These are phyloP conservation scores for Fallopia convolvulus DNA, from an alignment of 148 eudicot species.

Conservation along the genomic window DNA sequence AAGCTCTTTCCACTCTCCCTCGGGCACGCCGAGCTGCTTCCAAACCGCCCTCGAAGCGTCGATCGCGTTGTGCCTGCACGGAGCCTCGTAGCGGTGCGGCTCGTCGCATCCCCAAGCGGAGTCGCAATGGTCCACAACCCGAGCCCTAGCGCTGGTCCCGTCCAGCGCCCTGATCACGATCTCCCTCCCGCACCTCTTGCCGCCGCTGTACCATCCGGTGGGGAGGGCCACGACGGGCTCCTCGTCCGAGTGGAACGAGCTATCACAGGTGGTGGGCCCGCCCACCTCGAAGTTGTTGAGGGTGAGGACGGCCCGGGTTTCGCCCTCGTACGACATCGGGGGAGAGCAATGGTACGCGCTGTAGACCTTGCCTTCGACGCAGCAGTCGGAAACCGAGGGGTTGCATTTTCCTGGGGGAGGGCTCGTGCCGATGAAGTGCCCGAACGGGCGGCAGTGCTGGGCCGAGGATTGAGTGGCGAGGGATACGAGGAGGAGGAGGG, in stretches of 20 bases:
- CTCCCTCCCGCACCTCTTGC: constrained; percentile 20
- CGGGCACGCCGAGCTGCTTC: neutral
- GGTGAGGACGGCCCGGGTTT: constrained; percentile 18
- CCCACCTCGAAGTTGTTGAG: constrained; percentile 20
- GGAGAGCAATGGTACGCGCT: constrained; percentile 26
- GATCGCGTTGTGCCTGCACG: constrained; percentile 23
- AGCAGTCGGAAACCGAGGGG: constrained; percentile 21
- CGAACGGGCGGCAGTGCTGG: constrained; percentile 12
- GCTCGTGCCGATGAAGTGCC: constrained; percentile 5
- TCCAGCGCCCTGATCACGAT: constrained; percentile 11
- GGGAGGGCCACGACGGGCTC: constrained; percentile 34
- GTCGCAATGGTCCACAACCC: constrained; percentile 38
- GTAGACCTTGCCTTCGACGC: constrained; percentile 19
- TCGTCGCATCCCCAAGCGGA: constrained; percentile 31
- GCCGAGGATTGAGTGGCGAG: neutral
- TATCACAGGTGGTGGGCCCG: constrained; percentile 22
- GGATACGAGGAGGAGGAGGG: constrained; percentile 5
- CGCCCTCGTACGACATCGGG: neutral
- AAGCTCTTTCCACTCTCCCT: constrained; percentile 9
- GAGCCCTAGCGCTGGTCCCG: constrained; percentile 18
- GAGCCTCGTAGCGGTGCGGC: constrained; percentile 30
- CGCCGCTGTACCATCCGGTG: constrained; percentile 37
- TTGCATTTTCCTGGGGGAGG: constrained; percentile 25
- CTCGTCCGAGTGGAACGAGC: constrained; percentile 16
- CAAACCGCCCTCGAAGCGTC: constrained; percentile 19